Evolutionary conservation across 352 stramenopile genomes (phyloP).

Genomic region (Globisporangium viniferum): DNA sequence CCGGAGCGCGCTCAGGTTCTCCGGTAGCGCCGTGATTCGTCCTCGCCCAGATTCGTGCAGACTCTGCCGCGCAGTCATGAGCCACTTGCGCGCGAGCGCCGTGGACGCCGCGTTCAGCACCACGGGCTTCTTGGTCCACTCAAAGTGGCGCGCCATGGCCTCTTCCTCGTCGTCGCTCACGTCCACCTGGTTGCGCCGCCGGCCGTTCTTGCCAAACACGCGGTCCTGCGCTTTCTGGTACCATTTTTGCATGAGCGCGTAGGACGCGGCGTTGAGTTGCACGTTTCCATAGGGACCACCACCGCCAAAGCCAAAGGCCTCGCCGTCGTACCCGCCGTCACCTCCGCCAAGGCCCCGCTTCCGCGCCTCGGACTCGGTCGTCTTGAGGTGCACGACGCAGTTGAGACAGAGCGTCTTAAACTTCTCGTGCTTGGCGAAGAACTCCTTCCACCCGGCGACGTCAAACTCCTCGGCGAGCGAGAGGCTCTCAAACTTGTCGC

Average conservation of each 20-base stretch:
- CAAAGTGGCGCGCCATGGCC: conserved; percentile 51
- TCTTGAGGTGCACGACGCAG: conserved; percentile 86
- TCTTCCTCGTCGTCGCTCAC: conserved; percentile 90
- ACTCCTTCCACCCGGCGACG: conserved; percentile 93
- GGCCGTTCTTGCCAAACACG: conserved; percentile 77
- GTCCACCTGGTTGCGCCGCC: conserved; percentile 54
- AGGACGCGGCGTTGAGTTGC: conserved; percentile 80
- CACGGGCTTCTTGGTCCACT: conserved; percentile 79
- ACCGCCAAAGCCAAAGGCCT: conserved; percentile 20
- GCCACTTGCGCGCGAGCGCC: conserved; percentile 80
- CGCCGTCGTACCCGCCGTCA: conserved; percentile 13
- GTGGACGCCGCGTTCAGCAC: conserved; percentile 72
- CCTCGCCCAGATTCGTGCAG: conserved; percentile 52
- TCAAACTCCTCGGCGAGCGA: conserved; percentile 90
- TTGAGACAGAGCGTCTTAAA: conserved; percentile 95
- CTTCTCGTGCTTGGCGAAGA: conserved; percentile 91
- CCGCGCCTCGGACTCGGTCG: conserved; percentile 23
- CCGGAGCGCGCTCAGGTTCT: conserved; percentile 37
- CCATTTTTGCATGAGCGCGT: conserved; percentile 91
- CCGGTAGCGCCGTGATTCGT: conserved; percentile 34
- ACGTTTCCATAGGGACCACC: conserved; percentile 51
- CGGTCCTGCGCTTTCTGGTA: conserved; percentile 88
- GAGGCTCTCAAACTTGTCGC: conserved; percentile 90
- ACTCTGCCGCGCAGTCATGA: conserved; percentile 59
- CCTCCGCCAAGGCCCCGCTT: conserved; percentile 25